Evolutionary conservation across 352 stramenopile species (phyloP), one percentile per base, ranked within the genome.

Genomic region (Globisporangium lucens): DNA sequence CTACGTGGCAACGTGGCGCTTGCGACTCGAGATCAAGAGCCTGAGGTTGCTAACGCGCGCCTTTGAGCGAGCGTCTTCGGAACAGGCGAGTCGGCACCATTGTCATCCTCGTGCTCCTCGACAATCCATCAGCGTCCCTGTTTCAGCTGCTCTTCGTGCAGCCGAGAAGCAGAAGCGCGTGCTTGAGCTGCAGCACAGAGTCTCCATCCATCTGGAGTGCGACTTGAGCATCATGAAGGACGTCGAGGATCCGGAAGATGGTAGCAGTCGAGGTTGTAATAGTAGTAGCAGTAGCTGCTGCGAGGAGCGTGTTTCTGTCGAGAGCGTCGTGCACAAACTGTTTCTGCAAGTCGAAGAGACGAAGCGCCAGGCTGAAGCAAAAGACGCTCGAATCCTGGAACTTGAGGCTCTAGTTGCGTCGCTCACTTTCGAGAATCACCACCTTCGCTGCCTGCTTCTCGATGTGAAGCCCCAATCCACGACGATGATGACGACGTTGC

Each of bases 291-390:
- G 56, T 24, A 75, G 67, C 46, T 68, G 53, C 29, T 60, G 67
- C 29, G 61, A 61, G 1, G 57, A 80, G 27, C 73, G 63, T n/a
- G 73, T 75, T 15, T 77, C 70, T 1, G 53, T 76, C 20, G 75
- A 82, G 35, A 64, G 64, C 2, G 75, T 84, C 30, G 73, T 84
- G 35, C 65, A 74, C 33, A 56, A 72, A 46, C 77, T 85, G 4
- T 64, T 70, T 27, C 20, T 61, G 4, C 71, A 72, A 63, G 43
- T 81, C 2, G 56, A 77, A 41, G 60, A 56, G 3, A 22, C 60
- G 4, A 69, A 56, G 4, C 55, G 46, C 2, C 36, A 71, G 12
- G 36, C 30, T 0, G 10, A 36, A 12, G 59, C 17, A 1, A 75
- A 74, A 41, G 73, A 74, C 30, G 33, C 51, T 3, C 70, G 53